Base-by-base conservation (phyloP, 1,284 basidiomycete genomes). In the Fomitopsis schrenkii region DNA sequence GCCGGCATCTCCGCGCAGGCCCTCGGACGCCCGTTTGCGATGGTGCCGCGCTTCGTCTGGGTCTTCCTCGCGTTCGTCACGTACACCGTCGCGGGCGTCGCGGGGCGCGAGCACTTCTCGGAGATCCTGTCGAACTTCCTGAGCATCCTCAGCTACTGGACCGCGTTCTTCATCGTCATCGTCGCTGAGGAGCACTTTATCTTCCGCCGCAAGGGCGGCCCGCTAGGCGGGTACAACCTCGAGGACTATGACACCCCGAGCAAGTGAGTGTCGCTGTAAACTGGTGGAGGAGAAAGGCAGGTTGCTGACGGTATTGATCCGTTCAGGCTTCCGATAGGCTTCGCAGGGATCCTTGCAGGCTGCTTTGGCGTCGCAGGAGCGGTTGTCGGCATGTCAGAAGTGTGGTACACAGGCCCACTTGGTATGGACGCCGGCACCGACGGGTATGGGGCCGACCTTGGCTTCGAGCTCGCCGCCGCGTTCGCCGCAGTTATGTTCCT, bases 101-200 rank as follows among this genome's bases (percentile, higher is more conserved):
- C 80, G 2, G 87, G 87, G 2, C 80, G 85, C 46, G 79, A 83
- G 61, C 82, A 85, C 68, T 87, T 90, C 70, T 80, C 80, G 45
- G 76, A 75, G 45, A 84, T 88, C 53, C 76, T 90, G 5, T 76
- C 71, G 42, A 87, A 81, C 68, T 78, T 80, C 71, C 72, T 86
- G 36, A 73, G 79, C 22, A 79, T 89, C 57, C 74, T 88, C 28
- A 81, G 83, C n/a, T 88, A 90, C 72, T 89, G 86, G 86, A 79
- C 79, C 0, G 81, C 83, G 1, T 82, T 87, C 69, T 85, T 86
- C 70, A 74, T 85, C 61, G 79, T 85, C 54, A 82, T 87, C 54
- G 76, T 87, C 26, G 72, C 77, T 0, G 81, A 85, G 62, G 86
- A 88, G 64, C 84, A 84, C 66, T 80, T 81, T 65, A 71, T 90